Conservation (phyloP, 2,329 filamentous ascomycete species). For the Lecanicillium sp. region DNA sequence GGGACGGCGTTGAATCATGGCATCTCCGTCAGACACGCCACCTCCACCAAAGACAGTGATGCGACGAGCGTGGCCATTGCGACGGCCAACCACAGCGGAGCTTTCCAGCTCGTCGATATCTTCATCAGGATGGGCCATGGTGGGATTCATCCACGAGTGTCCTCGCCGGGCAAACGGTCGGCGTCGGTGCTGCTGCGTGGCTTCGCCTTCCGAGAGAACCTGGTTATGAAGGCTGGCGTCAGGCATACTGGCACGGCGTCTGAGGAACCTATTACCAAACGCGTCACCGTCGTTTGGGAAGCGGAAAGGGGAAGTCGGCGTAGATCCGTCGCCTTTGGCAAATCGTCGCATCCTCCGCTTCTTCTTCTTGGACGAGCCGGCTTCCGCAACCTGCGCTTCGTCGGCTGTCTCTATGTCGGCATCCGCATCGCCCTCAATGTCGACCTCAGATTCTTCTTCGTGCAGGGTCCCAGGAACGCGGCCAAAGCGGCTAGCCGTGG, state of each 20-base stretch:
- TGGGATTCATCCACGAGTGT: constrained; percentile 50
- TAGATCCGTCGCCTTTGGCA: constrained; percentile 51
- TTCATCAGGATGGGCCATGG: constrained; percentile 42
- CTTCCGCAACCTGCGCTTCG: constrained; percentile 51
- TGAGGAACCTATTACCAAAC: constrained; percentile 44
- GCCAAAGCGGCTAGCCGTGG: constrained; percentile 38
- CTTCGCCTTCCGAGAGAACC: constrained; percentile 70
- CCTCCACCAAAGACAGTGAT: constrained; percentile 60
- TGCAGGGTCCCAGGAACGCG: constrained; percentile 48
- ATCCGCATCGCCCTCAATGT: constrained; percentile 47
- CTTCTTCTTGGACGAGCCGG: constrained; percentile 39
- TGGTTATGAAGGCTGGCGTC: constrained; percentile 53
- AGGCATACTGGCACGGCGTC: constrained; percentile 60
- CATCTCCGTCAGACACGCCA: constrained; percentile 58
- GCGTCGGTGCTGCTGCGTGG: constrained; percentile 53
- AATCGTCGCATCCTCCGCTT: constrained; percentile 57
- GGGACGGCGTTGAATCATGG: constrained; percentile 48
- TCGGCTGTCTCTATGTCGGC: constrained; percentile 80
- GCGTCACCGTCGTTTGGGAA: constrained; percentile 37
- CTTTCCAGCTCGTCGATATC: constrained; percentile 47
- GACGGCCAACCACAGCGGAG: constrained; percentile 41
- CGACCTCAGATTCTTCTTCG: constrained; percentile 43
- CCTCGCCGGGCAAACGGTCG: constrained; percentile 52
- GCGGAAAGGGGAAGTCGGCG: constrained; percentile 58
- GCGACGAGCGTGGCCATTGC: constrained; percentile 58